Evolutionary conservation across 2,329 filamentous ascomycete genomes (phyloP).

Genomic region (Cryphonectria carpinicola): DNA sequence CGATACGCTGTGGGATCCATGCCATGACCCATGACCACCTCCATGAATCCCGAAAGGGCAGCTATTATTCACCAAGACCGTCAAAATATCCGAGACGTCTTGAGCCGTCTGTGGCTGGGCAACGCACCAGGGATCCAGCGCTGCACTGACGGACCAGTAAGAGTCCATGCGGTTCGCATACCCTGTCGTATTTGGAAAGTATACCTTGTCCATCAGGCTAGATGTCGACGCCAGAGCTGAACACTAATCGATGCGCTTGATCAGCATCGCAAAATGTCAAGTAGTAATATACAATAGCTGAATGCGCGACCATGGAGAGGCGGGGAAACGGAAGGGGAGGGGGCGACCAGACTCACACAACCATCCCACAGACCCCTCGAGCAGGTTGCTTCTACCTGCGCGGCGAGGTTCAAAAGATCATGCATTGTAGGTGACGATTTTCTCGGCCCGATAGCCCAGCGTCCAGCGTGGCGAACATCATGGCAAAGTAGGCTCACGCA

Average conservation of each 20-base stretch:
- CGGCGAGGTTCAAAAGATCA: slow-evolving; percentile 9
- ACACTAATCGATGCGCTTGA: slow-evolving; percentile 33
- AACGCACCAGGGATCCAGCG: slow-evolving; percentile 42
- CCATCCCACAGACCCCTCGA: neutral
- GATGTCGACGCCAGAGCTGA: slow-evolving; percentile 31
- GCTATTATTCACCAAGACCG: slow-evolving; percentile 36
- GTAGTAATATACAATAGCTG: neutral
- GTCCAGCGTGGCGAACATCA: neutral
- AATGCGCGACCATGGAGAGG: neutral
- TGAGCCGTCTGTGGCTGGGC: slow-evolving; percentile 38
- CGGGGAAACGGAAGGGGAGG: neutral
- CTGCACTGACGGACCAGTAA: slow-evolving; percentile 44
- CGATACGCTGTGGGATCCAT: slow-evolving; percentile 39
- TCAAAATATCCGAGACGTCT: slow-evolving; percentile 42
- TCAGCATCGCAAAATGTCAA: neutral
- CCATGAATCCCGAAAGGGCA: slow-evolving; percentile 44
- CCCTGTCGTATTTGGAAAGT: slow-evolving; percentile 34
- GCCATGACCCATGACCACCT: slow-evolving; percentile 41
- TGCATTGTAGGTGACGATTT: neutral
- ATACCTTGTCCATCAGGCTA: slow-evolving; percentile 37
- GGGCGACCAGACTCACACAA: slow-evolving; percentile 9
- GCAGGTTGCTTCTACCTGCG: neutral
- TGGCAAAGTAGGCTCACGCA: neutral
- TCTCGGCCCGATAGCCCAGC: neutral
- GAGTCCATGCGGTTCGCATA: slow-evolving; percentile 39